These are phyloP conservation scores for Arthrobotrys sinensis DNA, from an alignment of 2,329 filamentous ascomycete species.

Conservation along the genomic window DNA sequence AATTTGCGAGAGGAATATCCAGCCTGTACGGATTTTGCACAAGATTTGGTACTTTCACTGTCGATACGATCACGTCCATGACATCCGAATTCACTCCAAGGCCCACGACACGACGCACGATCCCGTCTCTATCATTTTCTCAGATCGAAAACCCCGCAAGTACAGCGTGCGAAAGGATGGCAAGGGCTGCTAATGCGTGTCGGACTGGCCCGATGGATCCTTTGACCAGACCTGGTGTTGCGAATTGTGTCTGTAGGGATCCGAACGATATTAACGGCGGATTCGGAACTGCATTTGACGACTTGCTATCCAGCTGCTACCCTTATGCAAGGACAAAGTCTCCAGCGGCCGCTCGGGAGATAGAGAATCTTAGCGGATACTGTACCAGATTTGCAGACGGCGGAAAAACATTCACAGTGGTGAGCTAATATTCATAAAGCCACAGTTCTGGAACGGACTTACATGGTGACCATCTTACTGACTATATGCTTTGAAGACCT, in stretches of 20 bases:
- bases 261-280: slow-evolving; percentile 31
- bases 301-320: slow-evolving; percentile 38
- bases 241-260: slow-evolving; percentile 50
- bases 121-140: slow-evolving; percentile 36
- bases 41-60: slow-evolving; percentile 32
- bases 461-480: neutral
- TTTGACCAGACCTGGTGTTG: slow-evolving; percentile 31
- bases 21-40: slow-evolving; percentile 53
- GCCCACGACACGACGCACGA: neutral
- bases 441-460: neutral
- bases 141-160: slow-evolving; percentile 48
- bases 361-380: slow-evolving; percentile 48
- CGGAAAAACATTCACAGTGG: slow-evolving; percentile 37
- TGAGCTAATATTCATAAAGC: slow-evolving; percentile 2
- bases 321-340: slow-evolving; percentile 51
- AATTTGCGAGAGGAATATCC: slow-evolving; percentile 43
- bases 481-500: slow-evolving; percentile 26
- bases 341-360: slow-evolving; percentile 42
- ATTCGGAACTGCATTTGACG: slow-evolving; percentile 42
- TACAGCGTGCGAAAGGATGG: slow-evolving; percentile 40
- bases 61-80: slow-evolving; percentile 14
- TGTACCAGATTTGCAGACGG: slow-evolving; percentile 48
- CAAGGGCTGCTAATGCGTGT: slow-evolving; percentile 46
- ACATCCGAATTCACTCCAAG: neutral
- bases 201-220: slow-evolving; percentile 49